Base-by-base conservation (phyloP, 2,329 filamentous ascomycete species). In the Clarireedia hainanense region DNA sequence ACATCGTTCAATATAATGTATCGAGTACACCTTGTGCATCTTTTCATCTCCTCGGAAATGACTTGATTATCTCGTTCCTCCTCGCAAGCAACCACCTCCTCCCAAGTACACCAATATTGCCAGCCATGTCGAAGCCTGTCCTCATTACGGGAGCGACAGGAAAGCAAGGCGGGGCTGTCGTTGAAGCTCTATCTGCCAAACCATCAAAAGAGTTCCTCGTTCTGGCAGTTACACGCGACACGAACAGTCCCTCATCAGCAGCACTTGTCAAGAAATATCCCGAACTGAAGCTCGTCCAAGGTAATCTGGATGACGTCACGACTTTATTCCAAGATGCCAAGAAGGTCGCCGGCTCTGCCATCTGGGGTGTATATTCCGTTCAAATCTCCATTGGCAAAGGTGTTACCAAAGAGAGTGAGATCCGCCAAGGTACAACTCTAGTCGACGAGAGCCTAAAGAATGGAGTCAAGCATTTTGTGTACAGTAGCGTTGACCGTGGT, bases 401-500 rank as follows among this genome's bases (percentile, higher is more conserved):
- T 4, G 30, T 34, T 4, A 34, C 30, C 3, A 34, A 34, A 34
- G 30, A 34, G 9, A 34, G 30, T 4, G 30, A 34, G 3, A 34
- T 34, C 10, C 9, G 30, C 1, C 30, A 34, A 34, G 30, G 30
- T 3, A 34, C 30, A 14, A 34, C 23, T 0, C 70, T 88, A 6
- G 73, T 86, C 55, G 78, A 85, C 57, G 78, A 75, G n/a, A 73
- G 79, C 2, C 65, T 86, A 56, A 74, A 76, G 26, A 68, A 78
- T 26, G 74, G 74, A 12, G 79, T 86, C 40, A 72, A 75, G 57
- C 77, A 82, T 64, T 84, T 87, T 61, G 76, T 88, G 46, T 87
- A 85, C 70, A 79, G 75, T 30, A 80, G 76, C 52, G 80, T 85
- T 26, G 84, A 87, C 60, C 80, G 84, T 40, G 81, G 82, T 45